phyloP scores from a whole-genome alignment of 2,329 filamentous ascomycete species.

The Pseudogymnoascus sp. region DNA sequence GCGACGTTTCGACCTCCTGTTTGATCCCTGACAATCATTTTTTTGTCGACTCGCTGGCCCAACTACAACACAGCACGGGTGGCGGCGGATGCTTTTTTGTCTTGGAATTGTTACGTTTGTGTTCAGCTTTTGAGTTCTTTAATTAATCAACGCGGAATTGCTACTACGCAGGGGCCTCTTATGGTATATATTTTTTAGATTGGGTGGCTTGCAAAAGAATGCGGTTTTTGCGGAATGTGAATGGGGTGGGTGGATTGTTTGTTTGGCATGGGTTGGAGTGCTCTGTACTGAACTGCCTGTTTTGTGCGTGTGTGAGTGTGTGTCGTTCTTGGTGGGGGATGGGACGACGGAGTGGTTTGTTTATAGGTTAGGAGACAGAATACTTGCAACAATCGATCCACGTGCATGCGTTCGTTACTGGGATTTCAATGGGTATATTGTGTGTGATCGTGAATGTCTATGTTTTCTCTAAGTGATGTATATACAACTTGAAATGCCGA shows the following conservation, averaged over 20 bases:
- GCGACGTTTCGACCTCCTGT: neutral
- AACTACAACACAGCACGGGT: neutral
- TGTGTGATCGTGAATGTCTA: neutral
- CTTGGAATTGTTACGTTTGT: neutral
- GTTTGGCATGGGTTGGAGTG: neutral
- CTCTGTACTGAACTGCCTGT: neutral
- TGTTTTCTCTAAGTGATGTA: neutral
- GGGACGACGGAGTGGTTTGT: neutral
- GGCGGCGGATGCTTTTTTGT: neutral
- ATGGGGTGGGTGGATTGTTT: neutral
- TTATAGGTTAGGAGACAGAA: neutral
- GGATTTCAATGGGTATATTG: neutral
- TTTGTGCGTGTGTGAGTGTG: neutral
- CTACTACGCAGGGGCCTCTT: neutral
- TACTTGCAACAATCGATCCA: neutral
- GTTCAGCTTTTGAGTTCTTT: neutral
- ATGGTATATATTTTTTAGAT: constrained; percentile 5
- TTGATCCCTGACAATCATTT: neutral
- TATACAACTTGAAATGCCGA: neutral
- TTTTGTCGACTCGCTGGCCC: neutral
- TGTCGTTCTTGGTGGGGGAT: neutral
- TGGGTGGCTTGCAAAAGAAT: neutral
- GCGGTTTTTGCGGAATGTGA: neutral
- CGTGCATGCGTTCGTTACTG: neutral
- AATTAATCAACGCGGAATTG: neutral